Evolutionary conservation across 1,139 yeast species (phyloP).

Genomic region (Pichia sp.): DNA sequence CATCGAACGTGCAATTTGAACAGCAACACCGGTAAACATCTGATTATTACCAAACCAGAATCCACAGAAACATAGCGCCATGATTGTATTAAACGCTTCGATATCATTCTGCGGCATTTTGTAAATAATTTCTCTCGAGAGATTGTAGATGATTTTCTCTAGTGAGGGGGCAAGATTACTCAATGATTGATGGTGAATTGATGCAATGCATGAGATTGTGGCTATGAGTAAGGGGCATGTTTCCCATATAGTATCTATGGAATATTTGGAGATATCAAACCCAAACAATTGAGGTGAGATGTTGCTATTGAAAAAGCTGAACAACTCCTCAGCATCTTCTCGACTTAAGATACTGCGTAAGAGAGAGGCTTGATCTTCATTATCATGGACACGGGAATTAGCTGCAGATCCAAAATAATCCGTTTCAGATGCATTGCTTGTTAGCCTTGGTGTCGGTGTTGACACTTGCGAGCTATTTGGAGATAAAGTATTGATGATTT

Average conservation of each 20-base stretch:
- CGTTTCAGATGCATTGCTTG: no score
- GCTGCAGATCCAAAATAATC: no score
- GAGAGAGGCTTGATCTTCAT: constrained; percentile 2
- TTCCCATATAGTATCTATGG: constrained; percentile 46
- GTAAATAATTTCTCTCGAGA: constrained; percentile 42
- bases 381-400: no score
- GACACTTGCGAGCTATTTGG: no score
- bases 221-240: constrained; percentile 53
- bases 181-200: constrained; percentile 51
- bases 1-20: constrained; percentile 54
- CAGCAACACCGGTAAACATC: constrained; percentile 60
- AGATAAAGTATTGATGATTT: neutral
- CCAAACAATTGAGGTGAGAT: constrained; percentile 64
- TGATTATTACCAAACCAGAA: constrained; percentile 64
- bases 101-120: constrained; percentile 31
- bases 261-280: constrained; percentile 47
- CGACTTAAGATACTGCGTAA: constrained; percentile 25
- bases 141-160: constrained; percentile 36
- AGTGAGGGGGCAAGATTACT: constrained; percentile 33
- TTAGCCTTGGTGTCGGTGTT: no score
- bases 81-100: constrained; percentile 53
- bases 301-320: constrained; percentile 45
- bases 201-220: constrained; percentile 56
- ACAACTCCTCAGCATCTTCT: constrained; percentile 44
- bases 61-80: constrained; percentile 59